Evolutionary conservation across 495 filamentous ascomycete species (phyloP), one percentile per base, ranked within the genome.

Genomic region (Penicillium coprophilum): DNA sequence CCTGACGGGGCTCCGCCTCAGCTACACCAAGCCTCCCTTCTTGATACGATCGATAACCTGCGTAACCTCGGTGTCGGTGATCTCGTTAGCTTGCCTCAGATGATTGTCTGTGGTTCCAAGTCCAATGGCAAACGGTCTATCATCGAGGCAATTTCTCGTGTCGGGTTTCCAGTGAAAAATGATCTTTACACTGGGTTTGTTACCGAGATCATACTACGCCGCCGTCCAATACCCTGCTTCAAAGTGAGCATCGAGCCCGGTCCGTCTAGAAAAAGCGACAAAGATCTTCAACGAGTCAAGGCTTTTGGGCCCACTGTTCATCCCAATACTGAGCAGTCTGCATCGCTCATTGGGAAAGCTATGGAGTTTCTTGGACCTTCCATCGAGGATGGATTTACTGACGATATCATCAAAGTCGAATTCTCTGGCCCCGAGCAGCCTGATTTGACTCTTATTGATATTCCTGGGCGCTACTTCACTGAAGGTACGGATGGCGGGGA

Each of bases 91-190:
- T 9, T 51, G 11, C 48, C 48, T 4, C 48, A 51, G 63, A 63
- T 87, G 20, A 75, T 86, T 21, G 81, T 87, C 2, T 82, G 77
- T 56, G 82, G 85, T 11, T 76, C 82, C 65, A 82, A 87, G 53
- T 83, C 78, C 2, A 72, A 71, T 9, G 85, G 82, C 5, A 87
- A 85, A 55, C 85, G 80, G 68, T 86, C 85, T 0, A 78, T 86
- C 2, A 74, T 87, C 3, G 63, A 73, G 44, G 67, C 64, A 10
- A 65, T 75, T 21, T 62, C 69, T 1, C 34, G 62, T 2, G 59
- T 73, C 1, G 44, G 39, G 1, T 72, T 73, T 46, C 74, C 74
- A 7, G 55, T 51, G 3, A 71, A 63, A 15, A 65, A 67, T 21
- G 62, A 57, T 13, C 34, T 67, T n/a, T 67, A 65, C 50, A 73